Evolutionary conservation across 257 asterid genomes (phyloP), one percentile per base, ranked within the genome.

Genomic region (Nicotiana paniculata): DNA sequence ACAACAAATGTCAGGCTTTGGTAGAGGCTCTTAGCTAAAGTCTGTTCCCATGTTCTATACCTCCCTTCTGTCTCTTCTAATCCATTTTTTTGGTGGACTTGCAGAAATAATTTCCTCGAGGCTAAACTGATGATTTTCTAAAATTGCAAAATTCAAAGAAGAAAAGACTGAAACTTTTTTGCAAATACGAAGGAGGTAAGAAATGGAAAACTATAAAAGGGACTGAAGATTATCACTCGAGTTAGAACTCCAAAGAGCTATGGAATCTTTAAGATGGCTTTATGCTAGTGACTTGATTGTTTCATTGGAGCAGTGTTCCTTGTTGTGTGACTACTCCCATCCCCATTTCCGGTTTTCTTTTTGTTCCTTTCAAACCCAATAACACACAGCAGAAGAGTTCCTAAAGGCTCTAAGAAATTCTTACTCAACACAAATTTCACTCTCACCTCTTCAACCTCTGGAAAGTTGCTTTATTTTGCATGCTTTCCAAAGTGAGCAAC

Each of bases 161-260:
- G 77, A 43, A 21, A 43, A 43, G 35, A 2, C 77, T 70, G 77
- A 70, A 68, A 70, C 53, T 4, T 21, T 70, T 70, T 70, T 39
- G 58, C 35, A 70, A 70, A 43, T 70, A 70, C 35, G 5, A 37
- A n/a, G 30, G 2, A 21, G 18, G 35, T 37, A 68, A 68, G 30
- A 68, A 68, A 68, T 35, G 54, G 17, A 30, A 68, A 35, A 68
- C 54, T 68, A 18, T 35, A 21, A 9, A 21, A 68, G 54, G 77
- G 77, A 37, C 77, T 68, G 54, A 68, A 68, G 2, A 68, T 68
- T 43, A n/a, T 2, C 35, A 10, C 35, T 70, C 12, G 6, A 70
- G 58, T 70, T 43, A 70, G 57, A 70, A 43, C 77, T 70, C 77
- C 77, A 70, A 39, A 70, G 77, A 53, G 53, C 77, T 70, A 70